These are phyloP conservation scores for Echites panduratus DNA, from an alignment of 257 asterid genomes.

Conservation along the genomic window DNA sequence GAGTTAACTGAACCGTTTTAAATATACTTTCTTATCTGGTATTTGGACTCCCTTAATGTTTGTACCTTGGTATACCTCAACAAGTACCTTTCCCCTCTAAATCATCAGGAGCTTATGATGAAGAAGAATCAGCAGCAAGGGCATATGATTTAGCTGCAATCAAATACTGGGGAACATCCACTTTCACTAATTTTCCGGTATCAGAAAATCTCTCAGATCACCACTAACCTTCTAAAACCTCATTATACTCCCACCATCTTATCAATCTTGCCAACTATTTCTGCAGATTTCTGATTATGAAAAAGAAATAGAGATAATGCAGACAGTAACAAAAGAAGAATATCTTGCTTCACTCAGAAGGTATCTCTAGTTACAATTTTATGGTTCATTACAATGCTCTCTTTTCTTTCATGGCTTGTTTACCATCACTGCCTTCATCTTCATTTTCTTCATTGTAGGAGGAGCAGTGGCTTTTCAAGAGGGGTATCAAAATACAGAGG, in stretches of 20 bases:
- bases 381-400: not conserved
- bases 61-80: not conserved
- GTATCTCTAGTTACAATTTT: constrained; percentile 8
- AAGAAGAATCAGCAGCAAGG: constrained; percentile 53
- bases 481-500: constrained; percentile 87
- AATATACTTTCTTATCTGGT: too few relatives aligned
- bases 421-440: not conserved
- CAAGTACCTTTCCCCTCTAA: not conserved
- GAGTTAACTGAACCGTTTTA: constrained; percentile 8
- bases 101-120: constrained; percentile 45
- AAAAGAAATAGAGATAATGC: constrained; percentile 44
- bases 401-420: not conserved
- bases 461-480: constrained; percentile 81
- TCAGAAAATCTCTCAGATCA: constrained; percentile 4
- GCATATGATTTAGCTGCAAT: constrained; percentile 54
- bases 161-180: constrained; percentile 47
- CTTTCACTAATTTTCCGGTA: constrained; percentile 44
- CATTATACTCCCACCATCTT: not conserved
- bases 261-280: not conserved
- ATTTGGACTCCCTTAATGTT: not conserved
- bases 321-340: constrained; percentile 46
- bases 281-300: constrained; percentile 36
- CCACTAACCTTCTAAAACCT: not conserved
- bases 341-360: constrained; percentile 54
- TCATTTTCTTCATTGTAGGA: constrained; percentile 26